Conservation (phyloP, 345 rosid species). For the Citrus maxima region DNA sequence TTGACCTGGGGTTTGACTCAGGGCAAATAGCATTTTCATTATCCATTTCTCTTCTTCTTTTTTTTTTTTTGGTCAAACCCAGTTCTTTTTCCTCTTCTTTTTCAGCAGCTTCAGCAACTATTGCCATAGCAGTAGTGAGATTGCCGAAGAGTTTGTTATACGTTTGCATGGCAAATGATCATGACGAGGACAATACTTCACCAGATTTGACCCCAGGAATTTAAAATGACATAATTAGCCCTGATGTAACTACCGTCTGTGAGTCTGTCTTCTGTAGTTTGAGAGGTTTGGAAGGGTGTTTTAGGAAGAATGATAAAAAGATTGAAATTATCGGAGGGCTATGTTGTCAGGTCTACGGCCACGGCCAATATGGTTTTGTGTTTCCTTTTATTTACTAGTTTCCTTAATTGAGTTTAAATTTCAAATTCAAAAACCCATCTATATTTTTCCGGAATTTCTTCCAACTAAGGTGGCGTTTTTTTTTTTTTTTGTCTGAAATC, state of each 20-base stretch:
- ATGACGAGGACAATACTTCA: too few relatives aligned
- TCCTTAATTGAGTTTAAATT: background rate
- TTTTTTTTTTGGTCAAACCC: background rate
- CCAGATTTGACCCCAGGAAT: background rate
- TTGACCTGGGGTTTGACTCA: too few relatives aligned
- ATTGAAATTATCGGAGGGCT: too few relatives aligned
- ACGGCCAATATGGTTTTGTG: too few relatives aligned
- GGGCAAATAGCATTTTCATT: background rate
- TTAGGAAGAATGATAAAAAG: background rate
- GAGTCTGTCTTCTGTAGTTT: background rate
- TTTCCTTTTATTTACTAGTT: background rate
- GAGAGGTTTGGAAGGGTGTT: background rate
- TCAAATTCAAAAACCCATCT: background rate
- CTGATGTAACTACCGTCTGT: too few relatives aligned
- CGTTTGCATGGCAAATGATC: too few relatives aligned
- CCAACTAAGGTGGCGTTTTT: too few relatives aligned
- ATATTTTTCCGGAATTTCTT: too few relatives aligned
- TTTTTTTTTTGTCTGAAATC: too few relatives aligned
- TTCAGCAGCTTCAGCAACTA: background rate
- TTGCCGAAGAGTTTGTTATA: background rate
- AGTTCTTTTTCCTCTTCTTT: background rate
- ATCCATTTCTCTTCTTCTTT: conserved; percentile 31
- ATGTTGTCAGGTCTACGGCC: too few relatives aligned
- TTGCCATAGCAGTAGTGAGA: background rate
- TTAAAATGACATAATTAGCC: too few relatives aligned